Percentiles rank a stretch among this genome's conserved stretches.
Conservation (phyloP, 2,329 filamentous ascomycete species). For the Arthrobotrys iridis region DNA sequence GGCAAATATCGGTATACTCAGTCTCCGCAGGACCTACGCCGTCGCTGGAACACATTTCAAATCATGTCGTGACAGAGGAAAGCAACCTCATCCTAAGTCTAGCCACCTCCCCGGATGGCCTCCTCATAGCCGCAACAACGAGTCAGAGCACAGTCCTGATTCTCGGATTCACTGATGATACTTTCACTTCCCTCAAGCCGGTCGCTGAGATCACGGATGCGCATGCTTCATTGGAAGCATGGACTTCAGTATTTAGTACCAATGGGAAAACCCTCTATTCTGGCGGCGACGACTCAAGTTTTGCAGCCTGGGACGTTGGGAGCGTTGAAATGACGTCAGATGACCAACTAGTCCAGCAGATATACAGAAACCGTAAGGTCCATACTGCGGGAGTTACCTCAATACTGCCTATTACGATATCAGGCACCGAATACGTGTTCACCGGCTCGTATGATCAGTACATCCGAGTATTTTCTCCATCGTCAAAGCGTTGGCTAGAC, state of each 20-base stretch:
- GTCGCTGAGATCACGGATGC: constrained; percentile 15
- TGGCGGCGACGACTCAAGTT: constrained; percentile 49
- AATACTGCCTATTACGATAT: constrained; percentile 32
- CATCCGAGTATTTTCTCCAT: constrained; percentile 73
- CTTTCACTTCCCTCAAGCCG: background rate
- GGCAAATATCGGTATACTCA: constrained; percentile 26
- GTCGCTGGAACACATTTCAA: constrained; percentile 5
- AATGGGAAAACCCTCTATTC: constrained; percentile 35
- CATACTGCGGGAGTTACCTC: constrained; percentile 49
- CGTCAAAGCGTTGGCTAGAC: constrained; percentile 64
- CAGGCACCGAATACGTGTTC: constrained; percentile 64
- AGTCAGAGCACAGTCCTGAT: constrained; percentile 26
- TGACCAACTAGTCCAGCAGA: background rate
- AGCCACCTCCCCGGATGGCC: constrained; percentile 11
- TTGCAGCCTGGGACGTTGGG: constrained; percentile 33
- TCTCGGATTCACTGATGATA: constrained; percentile 22
- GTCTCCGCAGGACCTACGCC: background rate
- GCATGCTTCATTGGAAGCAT: constrained; percentile 39
- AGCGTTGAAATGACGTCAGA: background rate
- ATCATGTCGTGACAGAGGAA: constrained; percentile 22
- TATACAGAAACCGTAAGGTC: constrained; percentile 27
- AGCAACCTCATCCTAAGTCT: constrained; percentile 30
- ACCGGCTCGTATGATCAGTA: constrained; percentile 94
- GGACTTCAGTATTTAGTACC: constrained; percentile 34
- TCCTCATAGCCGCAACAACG: constrained; percentile 25